Conservation (phyloP, 139 green algal genomes). For the Diplosphaera chodatii region DNA sequence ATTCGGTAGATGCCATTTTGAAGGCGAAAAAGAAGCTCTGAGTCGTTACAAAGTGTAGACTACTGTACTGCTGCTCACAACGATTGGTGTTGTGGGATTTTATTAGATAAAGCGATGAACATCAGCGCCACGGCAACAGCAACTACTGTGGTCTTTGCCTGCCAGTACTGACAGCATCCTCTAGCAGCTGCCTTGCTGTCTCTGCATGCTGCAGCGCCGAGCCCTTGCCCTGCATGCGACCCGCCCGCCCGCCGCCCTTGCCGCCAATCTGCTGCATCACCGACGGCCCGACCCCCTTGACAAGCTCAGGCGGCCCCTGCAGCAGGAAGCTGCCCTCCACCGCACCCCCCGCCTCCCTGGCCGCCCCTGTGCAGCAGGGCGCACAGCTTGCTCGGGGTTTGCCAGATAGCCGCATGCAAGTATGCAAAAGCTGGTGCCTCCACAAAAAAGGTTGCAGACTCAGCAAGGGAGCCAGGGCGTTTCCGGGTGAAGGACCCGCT, state of each 20-base stretch:
- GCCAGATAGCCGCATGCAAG: too few species aligned
- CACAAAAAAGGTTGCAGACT: too few species aligned
- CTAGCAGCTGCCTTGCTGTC: conserved; percentile 1
- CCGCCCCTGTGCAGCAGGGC: not conserved
- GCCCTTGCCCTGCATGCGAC: conserved; percentile 10
- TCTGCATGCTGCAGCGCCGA: not conserved
- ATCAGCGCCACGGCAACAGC: too few species aligned
- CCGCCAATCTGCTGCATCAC: not conserved
- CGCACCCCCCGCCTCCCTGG: not conserved
- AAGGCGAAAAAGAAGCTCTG: not conserved
- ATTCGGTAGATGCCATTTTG: conserved; percentile 3
- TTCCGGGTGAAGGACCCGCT: too few species aligned
- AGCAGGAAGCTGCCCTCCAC: not conserved
- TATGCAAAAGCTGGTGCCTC: too few species aligned
- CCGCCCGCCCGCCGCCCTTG: conserved; percentile 8
- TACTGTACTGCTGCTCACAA: too few species aligned
- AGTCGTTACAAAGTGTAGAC: too few species aligned
- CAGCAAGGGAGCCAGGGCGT: too few species aligned
- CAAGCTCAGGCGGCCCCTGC: not conserved
- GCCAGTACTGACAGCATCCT: not conserved
- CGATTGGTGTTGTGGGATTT: too few species aligned
- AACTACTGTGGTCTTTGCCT: too few species aligned
- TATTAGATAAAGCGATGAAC: too few species aligned
- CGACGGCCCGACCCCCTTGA: not conserved
- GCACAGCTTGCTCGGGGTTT: too few species aligned